These are phyloP conservation scores for Cochlearia excelsa DNA, from an alignment of 345 rosid species.

Conservation along the genomic window DNA sequence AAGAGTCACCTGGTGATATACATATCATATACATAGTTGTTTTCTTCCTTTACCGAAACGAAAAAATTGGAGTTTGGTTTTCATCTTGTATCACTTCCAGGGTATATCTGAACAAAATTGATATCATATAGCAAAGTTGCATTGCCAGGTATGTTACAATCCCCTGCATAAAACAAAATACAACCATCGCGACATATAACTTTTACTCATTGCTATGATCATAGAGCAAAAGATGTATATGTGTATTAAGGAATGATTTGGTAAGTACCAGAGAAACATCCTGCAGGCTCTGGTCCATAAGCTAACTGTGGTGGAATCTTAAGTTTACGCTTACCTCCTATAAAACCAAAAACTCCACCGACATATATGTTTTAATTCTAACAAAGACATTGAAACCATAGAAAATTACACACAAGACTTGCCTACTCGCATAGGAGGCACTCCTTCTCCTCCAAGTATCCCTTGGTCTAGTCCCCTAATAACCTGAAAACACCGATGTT, in stretches of 20 bases:
- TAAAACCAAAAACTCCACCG: conserved; percentile 1
- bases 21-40: conserved; percentile 25
- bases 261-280: conserved; percentile 79
- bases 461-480: conserved; percentile 89
- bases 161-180: conserved; percentile 50
- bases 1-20: conserved; percentile 30
- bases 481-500: conserved; percentile 45
- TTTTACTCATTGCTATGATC: neutral
- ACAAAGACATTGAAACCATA: neutral
- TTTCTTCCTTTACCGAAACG: conserved; percentile 5
- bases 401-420: conserved; percentile 21
- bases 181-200: neutral
- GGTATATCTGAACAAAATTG: conserved; percentile 66
- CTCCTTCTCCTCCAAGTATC: conserved; percentile 86
- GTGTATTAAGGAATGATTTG: neutral
- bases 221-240: neutral
- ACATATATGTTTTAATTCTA: conserved; percentile 5
- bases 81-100: conserved; percentile 68
- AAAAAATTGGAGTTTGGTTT: conserved; percentile 3
- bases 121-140: conserved; percentile 90
- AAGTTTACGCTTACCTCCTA: conserved; percentile 88
- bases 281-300: conserved; percentile 97
- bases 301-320: conserved; percentile 84
- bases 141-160: conserved; percentile 91
- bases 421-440: conserved; percentile 89